These are phyloP conservation scores for Globisporangium paddicum DNA, from an alignment of 352 stramenopile species.

Conservation along the genomic window DNA sequence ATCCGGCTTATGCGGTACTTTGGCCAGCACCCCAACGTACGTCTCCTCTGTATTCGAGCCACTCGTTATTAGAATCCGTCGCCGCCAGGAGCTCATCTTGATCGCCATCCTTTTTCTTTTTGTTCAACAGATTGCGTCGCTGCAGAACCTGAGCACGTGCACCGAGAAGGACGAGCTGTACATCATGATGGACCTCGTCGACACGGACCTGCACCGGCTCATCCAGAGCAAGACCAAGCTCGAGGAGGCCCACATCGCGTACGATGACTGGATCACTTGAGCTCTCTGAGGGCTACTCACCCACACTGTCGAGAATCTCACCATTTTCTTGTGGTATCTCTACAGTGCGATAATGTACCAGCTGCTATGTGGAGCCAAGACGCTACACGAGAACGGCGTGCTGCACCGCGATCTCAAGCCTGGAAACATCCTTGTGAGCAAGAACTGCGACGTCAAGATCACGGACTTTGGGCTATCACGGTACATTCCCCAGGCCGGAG, in stretches of 20 bases:
- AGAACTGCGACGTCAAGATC: constrained; percentile 85
- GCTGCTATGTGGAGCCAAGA: constrained; percentile 86
- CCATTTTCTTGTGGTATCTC: constrained; percentile 13
- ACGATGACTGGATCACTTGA: constrained; percentile 14
- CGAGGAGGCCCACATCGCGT: constrained; percentile 70
- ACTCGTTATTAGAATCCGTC: too few relatives aligned
- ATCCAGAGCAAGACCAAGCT: constrained; percentile 89
- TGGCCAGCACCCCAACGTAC: constrained; percentile 84
- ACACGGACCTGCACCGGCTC: constrained; percentile 90
- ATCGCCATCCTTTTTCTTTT: neutral
- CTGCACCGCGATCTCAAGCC: too few relatives aligned
- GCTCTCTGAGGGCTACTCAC: neutral
- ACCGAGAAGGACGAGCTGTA: constrained; percentile 91
- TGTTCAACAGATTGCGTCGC: constrained; percentile 47
- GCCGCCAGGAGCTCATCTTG: too few relatives aligned
- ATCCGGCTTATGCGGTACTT: constrained; percentile 91
- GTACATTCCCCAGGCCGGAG: constrained; percentile 46
- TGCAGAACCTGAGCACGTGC: constrained; percentile 81
- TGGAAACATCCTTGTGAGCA: constrained; percentile 82
- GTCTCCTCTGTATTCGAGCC: neutral
- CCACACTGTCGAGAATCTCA: neutral
- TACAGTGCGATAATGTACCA: constrained; percentile 93
- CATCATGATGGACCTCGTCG: constrained; percentile 94
- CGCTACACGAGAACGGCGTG: constrained; percentile 88
- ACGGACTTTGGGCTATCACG: constrained; percentile 79